Conservation (phyloP, 139 green algal genomes). For the Volvox reticuliferus region DNA sequence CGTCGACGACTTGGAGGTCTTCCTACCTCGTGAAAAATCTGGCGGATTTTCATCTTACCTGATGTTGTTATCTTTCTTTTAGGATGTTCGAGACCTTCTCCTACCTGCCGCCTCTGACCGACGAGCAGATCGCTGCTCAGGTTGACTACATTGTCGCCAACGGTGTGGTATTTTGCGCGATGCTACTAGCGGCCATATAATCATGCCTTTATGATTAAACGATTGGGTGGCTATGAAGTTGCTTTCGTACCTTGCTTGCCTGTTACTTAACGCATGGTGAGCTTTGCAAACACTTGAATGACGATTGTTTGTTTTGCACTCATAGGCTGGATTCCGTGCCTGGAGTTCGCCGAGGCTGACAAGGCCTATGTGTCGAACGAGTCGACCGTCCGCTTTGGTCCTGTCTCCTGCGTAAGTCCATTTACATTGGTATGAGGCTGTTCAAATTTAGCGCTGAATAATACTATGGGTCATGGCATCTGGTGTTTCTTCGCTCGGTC, state of each 20-base stretch:
- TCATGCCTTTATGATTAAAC: neutral
- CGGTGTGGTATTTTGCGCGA: conserved; percentile 45
- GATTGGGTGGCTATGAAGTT: neutral
- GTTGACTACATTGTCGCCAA: conserved; percentile 96
- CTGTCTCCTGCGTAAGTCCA: conserved; percentile 68
- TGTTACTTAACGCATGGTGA: neutral
- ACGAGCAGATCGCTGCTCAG: conserved; percentile 93
- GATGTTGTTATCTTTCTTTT: neutral
- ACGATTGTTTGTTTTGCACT: neutral
- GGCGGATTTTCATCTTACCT: neutral
- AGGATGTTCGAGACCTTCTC: conserved; percentile 99
- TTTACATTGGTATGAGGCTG: too few species aligned
- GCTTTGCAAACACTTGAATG: neutral
- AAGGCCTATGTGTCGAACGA: conserved; percentile 80
- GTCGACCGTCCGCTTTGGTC: conserved; percentile 76
- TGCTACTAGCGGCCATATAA: neutral
- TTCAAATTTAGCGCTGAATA: too few species aligned
- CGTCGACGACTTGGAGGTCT: neutral
- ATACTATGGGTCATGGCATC: too few species aligned
- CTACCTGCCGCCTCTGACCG: conserved; percentile 95
- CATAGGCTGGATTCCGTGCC: conserved; percentile 84
- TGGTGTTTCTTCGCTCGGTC: too few species aligned
- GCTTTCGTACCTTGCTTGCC: neutral
- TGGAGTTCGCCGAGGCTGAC: conserved; percentile 93
- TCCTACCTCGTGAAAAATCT: neutral